Percentiles rank a stretch among this genome's conserved stretches.
Conservation (phyloP, 768 basidiomycete species). For the Lyophyllum atratum region DNA sequence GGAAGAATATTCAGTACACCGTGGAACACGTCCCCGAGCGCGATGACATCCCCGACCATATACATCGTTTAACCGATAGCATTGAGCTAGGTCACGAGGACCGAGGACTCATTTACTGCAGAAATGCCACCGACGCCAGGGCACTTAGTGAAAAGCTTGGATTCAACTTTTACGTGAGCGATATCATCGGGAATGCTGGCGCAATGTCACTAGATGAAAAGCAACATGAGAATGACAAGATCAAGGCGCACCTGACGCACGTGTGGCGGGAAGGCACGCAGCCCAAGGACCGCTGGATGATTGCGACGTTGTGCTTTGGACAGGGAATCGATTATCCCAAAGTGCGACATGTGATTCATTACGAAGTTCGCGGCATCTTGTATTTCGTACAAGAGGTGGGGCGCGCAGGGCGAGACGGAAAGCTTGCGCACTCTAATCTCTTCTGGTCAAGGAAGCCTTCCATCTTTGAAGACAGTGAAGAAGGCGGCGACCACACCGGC, state of each 20-base stretch:
- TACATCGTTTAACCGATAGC: not conserved
- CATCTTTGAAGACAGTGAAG: not conserved
- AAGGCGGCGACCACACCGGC: not conserved
- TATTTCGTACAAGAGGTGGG: slow-evolving; percentile 3
- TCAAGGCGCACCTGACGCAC: not conserved
- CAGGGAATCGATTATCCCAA: slow-evolving; percentile 1
- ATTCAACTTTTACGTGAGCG: not conserved
- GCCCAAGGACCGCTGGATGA: not conserved
- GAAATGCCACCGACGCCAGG: not conserved
- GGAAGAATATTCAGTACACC: not conserved
- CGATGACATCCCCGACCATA: not conserved
- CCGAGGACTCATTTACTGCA: slow-evolving; percentile 1
- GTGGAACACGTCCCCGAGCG: not conserved
- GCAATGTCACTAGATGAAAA: too few relatives aligned
- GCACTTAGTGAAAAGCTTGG: not conserved
- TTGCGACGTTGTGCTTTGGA: not conserved
- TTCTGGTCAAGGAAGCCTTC: not conserved
- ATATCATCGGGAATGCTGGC: too few relatives aligned
- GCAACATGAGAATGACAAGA: not conserved
- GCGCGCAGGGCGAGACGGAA: not conserved
- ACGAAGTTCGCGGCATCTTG: not conserved
- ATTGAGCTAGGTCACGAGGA: not conserved
- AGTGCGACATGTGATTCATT: not conserved
- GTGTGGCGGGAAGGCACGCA: not conserved
- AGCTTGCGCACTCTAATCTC: not conserved